Evolutionary conservation across 2,329 filamentous ascomycete genomes (phyloP), one percentile per base, ranked within the genome.

Genomic region (Immersiporthe knoxdaviesiana): DNA sequence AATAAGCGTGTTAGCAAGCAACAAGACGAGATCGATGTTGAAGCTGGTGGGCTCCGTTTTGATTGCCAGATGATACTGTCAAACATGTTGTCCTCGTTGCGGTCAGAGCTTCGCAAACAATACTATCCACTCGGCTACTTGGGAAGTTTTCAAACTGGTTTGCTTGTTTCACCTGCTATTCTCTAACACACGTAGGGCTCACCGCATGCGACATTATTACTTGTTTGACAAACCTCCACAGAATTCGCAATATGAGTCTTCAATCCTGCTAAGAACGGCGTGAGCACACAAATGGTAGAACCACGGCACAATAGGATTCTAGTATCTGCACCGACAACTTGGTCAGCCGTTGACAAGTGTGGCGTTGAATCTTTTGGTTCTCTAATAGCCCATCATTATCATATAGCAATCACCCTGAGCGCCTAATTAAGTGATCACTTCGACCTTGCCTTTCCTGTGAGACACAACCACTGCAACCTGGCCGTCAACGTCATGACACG

Each of bases 391-490:
- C n/a, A n/a, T n/a, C n/a, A n/a, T n/a, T n/a, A n/a, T n/a, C n/a
- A n/a, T n/a, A n/a, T n/a, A 30, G 27, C 1, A 56, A 56, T 30
- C 12, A 18, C 12, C 16, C 35, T 11, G 3, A 44, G 24, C 58
- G 47, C 21, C 11, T 12, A 35, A 30, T 35, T 50, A 21, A 21
- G 59, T 41, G 14, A 56, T n/a, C 44, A 65, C n/a, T 35, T 65
- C 63, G 37, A 65, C 63, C n/a, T 30, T 65, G 63, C 63, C 63
- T 12, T 41, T 54, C 47, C 39, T 65, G n/a, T 65, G 44, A 27
- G 47, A 65, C 50, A 65, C 63, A 30, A 65, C 7, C 32, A 65
- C 50, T 6, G 52, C 35, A 11, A 16, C 11, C 32, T 59, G 52
- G 27, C 52, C 56, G 6, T 65, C 63, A 10, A 50, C 32, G 27